These are phyloP conservation scores for Pharus latifolius DNA, from an alignment of 176 grass and related monocot species.

Conservation along the genomic window DNA sequence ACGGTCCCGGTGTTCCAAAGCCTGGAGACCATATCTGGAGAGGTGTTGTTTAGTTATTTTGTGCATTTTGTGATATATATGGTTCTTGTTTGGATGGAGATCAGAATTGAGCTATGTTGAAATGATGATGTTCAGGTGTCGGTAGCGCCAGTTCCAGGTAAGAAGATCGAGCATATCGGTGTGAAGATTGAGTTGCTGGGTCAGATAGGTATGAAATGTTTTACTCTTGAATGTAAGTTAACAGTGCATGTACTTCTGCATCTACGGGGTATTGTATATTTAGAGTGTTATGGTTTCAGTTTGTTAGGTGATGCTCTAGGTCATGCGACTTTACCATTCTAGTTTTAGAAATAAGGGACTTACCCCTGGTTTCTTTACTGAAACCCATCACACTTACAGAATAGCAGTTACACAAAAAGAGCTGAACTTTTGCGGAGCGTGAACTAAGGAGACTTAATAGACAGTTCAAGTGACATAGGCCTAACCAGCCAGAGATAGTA, in stretches of 20 bases:
- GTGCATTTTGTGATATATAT: background rate
- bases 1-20: slow-evolving; percentile 83
- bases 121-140: slow-evolving; percentile 39
- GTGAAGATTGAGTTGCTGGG: slow-evolving; percentile 78
- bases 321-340: background rate
- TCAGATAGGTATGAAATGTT: slow-evolving; percentile 54
- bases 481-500: too few relatives aligned
- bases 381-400: too few relatives aligned
- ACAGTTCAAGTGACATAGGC: too few relatives aligned
- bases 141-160: slow-evolving; percentile 61
- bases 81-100: background rate
- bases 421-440: too few relatives aligned
- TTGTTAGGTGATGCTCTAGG: background rate
- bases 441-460: too few relatives aligned
- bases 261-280: background rate
- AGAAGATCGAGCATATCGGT: slow-evolving; percentile 75
- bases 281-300: background rate
- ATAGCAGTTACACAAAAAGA: too few relatives aligned
- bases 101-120: background rate
- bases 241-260: background rate
- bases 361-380: too few relatives aligned
- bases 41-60: slow-evolving; percentile 30
- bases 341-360: too few relatives aligned
- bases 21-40: slow-evolving; percentile 58
- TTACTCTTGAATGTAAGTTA: background rate